Conservation (phyloP, 495 filamentous ascomycete genomes). For the Xylaria cubensis region DNA sequence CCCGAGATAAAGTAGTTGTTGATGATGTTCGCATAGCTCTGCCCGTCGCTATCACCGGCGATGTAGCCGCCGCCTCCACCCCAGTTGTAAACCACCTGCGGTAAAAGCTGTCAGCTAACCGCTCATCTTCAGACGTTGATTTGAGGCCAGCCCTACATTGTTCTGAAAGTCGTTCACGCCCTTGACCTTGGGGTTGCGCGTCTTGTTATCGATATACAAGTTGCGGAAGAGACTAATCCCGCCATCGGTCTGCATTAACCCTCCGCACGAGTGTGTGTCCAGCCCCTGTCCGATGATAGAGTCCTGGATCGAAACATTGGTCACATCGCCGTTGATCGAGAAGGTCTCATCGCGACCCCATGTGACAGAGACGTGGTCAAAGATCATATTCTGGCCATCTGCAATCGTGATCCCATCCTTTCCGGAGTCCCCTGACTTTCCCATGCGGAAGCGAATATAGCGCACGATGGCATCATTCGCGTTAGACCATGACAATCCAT, state of each 20-base stretch:
- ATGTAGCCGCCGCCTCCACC: slow-evolving; percentile 46
- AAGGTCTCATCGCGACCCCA: slow-evolving; percentile 48
- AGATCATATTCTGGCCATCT: slow-evolving; percentile 47
- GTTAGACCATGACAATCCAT: slow-evolving; percentile 44
- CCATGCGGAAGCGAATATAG: slow-evolving; percentile 49
- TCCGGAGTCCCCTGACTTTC: slow-evolving; percentile 43
- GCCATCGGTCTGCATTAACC: slow-evolving; percentile 39
- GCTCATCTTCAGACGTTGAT: background rate
- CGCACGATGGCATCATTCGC: slow-evolving; percentile 49
- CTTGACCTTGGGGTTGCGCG: slow-evolving; percentile 40
- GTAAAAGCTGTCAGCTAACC: background rate
- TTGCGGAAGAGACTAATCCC: slow-evolving; percentile 45
- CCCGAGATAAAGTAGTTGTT: slow-evolving; percentile 54
- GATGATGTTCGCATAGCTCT: slow-evolving; percentile 47
- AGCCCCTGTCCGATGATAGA: slow-evolving; percentile 52
- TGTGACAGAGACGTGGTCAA: slow-evolving; percentile 47
- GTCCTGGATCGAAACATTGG: slow-evolving; percentile 49
- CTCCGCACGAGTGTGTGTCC: slow-evolving; percentile 43
- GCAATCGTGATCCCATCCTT: slow-evolving; percentile 51
- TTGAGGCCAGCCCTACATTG: slow-evolving; percentile 26
- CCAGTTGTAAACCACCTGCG: slow-evolving; percentile 49
- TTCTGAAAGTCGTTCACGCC: slow-evolving; percentile 41
- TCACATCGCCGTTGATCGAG: slow-evolving; percentile 45
- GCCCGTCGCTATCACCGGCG: slow-evolving; percentile 44
- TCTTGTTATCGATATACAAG: slow-evolving; percentile 51